Conservation (phyloP, 2,329 filamentous ascomycete species). For the Fusarium fracticaudum region DNA sequence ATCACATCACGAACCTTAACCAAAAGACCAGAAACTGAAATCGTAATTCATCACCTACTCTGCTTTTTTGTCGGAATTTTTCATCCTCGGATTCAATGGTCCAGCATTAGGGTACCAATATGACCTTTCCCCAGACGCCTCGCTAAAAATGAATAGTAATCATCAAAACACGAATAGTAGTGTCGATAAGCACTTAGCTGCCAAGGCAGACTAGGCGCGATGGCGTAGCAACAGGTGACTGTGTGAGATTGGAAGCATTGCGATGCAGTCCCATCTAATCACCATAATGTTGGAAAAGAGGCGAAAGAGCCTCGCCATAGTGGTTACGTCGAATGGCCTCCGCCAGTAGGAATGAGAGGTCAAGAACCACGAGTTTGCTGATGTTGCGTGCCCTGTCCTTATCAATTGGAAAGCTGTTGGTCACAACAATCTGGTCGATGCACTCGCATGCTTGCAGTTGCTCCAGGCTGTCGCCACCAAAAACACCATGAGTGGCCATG, state of each 20-base stretch:
- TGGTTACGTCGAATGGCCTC: conserved; percentile 97
- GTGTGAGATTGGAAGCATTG: conserved; percentile 5
- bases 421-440: conserved; percentile 94
- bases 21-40: conserved; percentile 27
- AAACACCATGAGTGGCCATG: conserved; percentile 96
- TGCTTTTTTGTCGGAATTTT: conserved; percentile 23
- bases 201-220: neutral
- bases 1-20: conserved; percentile 17
- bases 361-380: conserved; percentile 88
- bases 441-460: conserved; percentile 92
- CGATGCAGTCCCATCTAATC: conserved; percentile 53
- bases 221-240: conserved; percentile 17
- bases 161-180: conserved; percentile 29
- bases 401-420: conserved; percentile 94
- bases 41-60: conserved; percentile 44
- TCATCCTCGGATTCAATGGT: conserved; percentile 24
- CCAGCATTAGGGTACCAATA: conserved; percentile 24
- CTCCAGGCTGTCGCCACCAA: conserved; percentile 87
- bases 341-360: conserved; percentile 85
- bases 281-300: conserved; percentile 73
- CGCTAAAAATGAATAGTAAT: conserved; percentile 45
- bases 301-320: conserved; percentile 86
- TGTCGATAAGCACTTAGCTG: conserved; percentile 23
- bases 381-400: conserved; percentile 75
- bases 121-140: conserved; percentile 48